Percentiles rank a stretch among this genome's conserved stretches.
These are phyloP conservation scores for Brasenia schreberi DNA, from an alignment of 164 flowering plant species.

Conservation along the genomic window DNA sequence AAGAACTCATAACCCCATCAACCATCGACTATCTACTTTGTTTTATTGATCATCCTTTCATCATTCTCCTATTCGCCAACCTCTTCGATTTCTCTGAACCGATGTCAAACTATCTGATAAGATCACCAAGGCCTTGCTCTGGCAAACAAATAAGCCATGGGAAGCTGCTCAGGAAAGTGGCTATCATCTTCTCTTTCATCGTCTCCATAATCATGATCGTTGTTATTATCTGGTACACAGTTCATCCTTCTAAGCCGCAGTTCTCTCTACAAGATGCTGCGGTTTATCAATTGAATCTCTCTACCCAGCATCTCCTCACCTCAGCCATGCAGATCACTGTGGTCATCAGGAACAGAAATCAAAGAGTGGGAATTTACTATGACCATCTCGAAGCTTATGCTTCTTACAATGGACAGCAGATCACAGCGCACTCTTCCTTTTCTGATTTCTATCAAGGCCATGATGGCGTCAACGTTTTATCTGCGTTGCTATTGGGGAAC, in stretches of 20 bases:
- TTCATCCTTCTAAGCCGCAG: conserved; percentile 23
- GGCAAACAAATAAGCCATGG: conserved; percentile 12
- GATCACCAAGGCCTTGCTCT: conserved; percentile 20
- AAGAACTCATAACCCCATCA: not conserved
- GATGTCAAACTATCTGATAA: not conserved
- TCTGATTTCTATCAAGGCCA: conserved; percentile 27
- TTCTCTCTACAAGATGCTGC: conserved; percentile 18
- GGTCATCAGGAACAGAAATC: conserved; percentile 18
- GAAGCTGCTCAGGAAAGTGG: conserved; percentile 13
- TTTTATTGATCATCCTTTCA: conserved; percentile 1
- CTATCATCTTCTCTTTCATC: conserved; percentile 12
- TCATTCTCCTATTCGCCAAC: not conserved
- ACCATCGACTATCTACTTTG: not conserved
- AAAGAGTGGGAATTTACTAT: conserved; percentile 19
- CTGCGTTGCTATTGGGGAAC: conserved; percentile 10
- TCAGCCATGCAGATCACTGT: conserved; percentile 23
- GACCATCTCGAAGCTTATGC: conserved; percentile 18
- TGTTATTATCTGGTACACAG: conserved; percentile 15
- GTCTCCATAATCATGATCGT: conserved; percentile 7
- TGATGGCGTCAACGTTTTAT: conserved; percentile 14
- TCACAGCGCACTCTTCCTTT: conserved; percentile 11
- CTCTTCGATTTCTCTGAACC: conserved; percentile 9
- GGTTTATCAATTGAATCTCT: conserved; percentile 18
- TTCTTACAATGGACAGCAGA: conserved; percentile 20
- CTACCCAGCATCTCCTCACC: conserved; percentile 17